A percentile compares a stretch with the other conserved stretches of the same genome.
Evolutionary conservation across 495 filamentous ascomycete species (phyloP).

Genomic region (Hypoxylon rickii): DNA sequence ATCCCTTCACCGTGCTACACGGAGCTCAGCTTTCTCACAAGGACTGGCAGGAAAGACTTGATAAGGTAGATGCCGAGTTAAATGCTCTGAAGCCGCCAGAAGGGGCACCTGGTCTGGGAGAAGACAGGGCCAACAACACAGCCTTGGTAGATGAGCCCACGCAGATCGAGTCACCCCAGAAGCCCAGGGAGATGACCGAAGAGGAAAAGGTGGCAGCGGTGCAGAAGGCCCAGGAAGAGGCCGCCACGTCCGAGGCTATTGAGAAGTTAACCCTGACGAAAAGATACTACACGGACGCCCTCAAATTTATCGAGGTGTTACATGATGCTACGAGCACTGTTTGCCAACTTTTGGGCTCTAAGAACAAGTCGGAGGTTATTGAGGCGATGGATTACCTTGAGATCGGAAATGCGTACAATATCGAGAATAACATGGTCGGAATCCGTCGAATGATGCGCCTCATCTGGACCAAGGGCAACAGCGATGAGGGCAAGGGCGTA

Average conservation of each 20-base stretch:
- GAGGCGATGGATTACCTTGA: conserved; percentile 99
- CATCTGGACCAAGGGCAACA: conserved; percentile 99
- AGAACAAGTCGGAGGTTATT: conserved; percentile 97
- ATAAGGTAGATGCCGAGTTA: conserved; percentile 79
- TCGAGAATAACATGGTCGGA: conserved; percentile 86
- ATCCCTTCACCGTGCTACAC: conserved; percentile 91
- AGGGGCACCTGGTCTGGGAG: conserved; percentile 75
- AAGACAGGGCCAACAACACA: conserved; percentile 56
- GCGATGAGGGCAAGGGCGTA: conserved; percentile 97
- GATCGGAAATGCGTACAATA: conserved; percentile 89
- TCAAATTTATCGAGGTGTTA: conserved; percentile 93
- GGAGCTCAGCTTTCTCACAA: conserved; percentile 81
- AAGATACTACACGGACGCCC: conserved; percentile 87
- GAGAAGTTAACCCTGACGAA: conserved; percentile 82
- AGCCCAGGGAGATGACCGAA: conserved; percentile 59
- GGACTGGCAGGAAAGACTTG: conserved; percentile 81
- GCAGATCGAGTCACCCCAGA: conserved; percentile 67
- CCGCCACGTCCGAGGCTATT: conserved; percentile 74
- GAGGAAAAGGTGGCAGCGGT: conserved; percentile 60
- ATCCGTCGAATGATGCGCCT: conserved; percentile 93
- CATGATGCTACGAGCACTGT: conserved; percentile 77
- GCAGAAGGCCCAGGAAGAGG: conserved; percentile 71
- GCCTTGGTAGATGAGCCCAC: conserved; percentile 90
- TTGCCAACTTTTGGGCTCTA: conserved; percentile 84
- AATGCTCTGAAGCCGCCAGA: conserved; percentile 78